Conservation (phyloP, 2,329 filamentous ascomycete genomes). For the Botrytis byssoidea region DNA sequence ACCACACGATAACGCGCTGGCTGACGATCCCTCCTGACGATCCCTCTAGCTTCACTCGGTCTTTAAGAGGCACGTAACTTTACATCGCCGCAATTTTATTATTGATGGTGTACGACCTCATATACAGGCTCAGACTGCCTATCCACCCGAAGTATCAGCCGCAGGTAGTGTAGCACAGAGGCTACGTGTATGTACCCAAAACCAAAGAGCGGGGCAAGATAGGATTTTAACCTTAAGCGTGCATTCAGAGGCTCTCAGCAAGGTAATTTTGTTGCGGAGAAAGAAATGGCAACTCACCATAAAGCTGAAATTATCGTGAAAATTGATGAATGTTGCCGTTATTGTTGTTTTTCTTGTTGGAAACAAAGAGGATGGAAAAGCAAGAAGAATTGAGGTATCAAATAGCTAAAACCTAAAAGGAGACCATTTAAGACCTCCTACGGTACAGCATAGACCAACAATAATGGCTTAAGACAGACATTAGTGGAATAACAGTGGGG, state of each 20-base stretch:
- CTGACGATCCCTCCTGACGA: neutral
- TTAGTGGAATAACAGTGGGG: slow-evolving; percentile 1
- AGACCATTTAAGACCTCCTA: neutral
- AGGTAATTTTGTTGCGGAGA: neutral
- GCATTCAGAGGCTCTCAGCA: neutral
- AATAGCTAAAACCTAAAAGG: neutral
- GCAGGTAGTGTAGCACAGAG: neutral
- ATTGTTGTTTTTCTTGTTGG: neutral
- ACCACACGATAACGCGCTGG: neutral
- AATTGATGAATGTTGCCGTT: neutral
- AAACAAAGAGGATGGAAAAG: neutral
- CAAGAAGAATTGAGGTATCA: neutral
- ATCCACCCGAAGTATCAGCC: neutral
- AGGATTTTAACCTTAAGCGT: neutral
- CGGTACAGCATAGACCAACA: neutral
- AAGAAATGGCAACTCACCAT: neutral
- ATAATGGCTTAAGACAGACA: neutral
- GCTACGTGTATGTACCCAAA: neutral
- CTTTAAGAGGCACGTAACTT: neutral
- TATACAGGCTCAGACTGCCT: neutral
- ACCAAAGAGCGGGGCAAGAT: neutral
- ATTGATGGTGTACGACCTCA: neutral
- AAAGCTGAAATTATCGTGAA: neutral
- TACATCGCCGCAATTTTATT: neutral
- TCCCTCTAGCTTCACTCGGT: neutral